These are phyloP conservation scores for Thraustochytrium striatum DNA, from an alignment of 352 stramenopile species.

Conservation along the genomic window DNA sequence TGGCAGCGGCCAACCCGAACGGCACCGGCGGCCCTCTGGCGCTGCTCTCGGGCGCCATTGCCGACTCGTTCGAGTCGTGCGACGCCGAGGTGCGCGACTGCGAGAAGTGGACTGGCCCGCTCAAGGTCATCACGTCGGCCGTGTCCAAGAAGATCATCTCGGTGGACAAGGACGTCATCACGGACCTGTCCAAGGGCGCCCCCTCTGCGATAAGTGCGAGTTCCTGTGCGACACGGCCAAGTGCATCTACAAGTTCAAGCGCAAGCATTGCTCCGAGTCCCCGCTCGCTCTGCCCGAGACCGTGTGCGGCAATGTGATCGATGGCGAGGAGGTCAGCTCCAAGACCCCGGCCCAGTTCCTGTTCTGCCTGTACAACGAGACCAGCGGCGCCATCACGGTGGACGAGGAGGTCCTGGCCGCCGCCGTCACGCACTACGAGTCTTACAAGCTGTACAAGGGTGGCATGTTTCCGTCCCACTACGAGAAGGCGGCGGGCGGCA, in stretches of 20 bases:
- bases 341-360: neutral
- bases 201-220: neutral
- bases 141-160: slow-evolving; percentile 51
- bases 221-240: neutral
- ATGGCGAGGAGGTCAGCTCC: neutral
- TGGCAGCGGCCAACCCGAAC: slow-evolving; percentile 62
- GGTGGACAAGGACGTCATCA: slow-evolving; percentile 62
- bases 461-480: no score
- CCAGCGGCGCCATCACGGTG: neutral
- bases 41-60: neutral
- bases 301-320: neutral
- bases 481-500: slow-evolving; percentile 58
- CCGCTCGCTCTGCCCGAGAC: neutral
- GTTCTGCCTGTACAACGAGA: neutral
- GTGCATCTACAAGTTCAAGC: neutral
- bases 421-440: neutral
- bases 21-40: slow-evolving; percentile 63
- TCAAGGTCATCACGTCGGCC: neutral
- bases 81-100: neutral
- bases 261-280: neutral
- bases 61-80: neutral
- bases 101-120: slow-evolving; percentile 6
- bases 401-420: neutral
- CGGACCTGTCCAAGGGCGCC: neutral
- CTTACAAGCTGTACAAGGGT: slow-evolving; percentile 18